Base-by-base conservation (phyloP, 179 eudicot genomes). In the Heliamphora pulchella region DNA sequence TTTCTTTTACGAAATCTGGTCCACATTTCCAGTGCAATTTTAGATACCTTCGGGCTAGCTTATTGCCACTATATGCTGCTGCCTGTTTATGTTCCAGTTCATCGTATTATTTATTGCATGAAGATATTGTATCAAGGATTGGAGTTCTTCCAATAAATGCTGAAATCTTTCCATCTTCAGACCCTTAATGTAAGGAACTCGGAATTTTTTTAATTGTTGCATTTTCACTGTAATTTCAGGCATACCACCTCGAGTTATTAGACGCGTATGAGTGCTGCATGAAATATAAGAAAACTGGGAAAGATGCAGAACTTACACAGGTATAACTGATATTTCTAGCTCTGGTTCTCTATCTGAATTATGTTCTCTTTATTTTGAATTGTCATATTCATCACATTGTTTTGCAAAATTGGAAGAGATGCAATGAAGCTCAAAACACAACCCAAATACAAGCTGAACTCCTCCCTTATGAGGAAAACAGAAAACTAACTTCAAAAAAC, bases 191-290 rank as follows among this genome's bases (percentile, higher is more conserved):
- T 67, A 8, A 13, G 1, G 2, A 31, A 47, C 53, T 41, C 39
- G 39, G 6, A 10, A 47, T 15, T 55, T 44, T 57, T 31, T 48
- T 69, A 69, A 57, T 18, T 2, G 17, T 7, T 5, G 6, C 58
- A 71, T 43, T 18, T 80, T 64, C n/a, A 4, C 15, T 13, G 59
- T 61, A 62, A 17, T 76, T 77, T 74, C 91, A 96, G 99, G 86
- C 97, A 62, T 94, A 92, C 85, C 94, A 92, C 77, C 91, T 84
- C 74, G 98, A 92, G 86, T 84, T 96, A 70, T 86, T 90, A 71
- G 98, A 96, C 80, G 99, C 99, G 8, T 89, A 88, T 82, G 98
- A 94, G 82, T 94, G 98, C 85, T 96, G 99, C 91, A 89, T 94
- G 96, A 89, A 90, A 78, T 96, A 91, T 82, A 88, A 88, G 89